Base-by-base conservation (phyloP, 1,284 basidiomycete genomes). In the Thelephora terrestris region DNA sequence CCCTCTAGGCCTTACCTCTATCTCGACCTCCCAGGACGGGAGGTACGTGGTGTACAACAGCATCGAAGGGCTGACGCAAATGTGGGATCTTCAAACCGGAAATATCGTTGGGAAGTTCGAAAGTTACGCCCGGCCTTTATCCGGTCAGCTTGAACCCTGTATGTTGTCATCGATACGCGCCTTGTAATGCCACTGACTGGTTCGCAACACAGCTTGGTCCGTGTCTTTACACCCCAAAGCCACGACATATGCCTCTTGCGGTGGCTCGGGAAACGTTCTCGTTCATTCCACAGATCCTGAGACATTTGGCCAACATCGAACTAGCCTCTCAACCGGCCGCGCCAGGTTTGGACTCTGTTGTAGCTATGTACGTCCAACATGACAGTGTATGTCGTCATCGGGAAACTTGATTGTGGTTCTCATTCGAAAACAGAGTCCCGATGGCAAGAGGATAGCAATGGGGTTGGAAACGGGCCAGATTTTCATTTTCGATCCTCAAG, bases 291-390 rank as follows among this genome's bases (percentile, higher is more conserved):
- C 80, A 2, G 70, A 72, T 47, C 61, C 71, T 1, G 70, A 70
- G 7, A 71, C 74, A 39, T 85, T 92, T 59, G 85, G 85, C 34
- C 67, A 76, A 56, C 71, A 70, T 24, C 63, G 78, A 23, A 61
- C 74, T 9, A 71, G 71, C 29, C 65, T 91, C 10, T 67, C 81
- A 17, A 80, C 78, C 32, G 86, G 85, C 7, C 76, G 85, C 58
- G 79, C 71, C 53, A 91, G 85, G 62, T 91, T 89, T 59, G 89
- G 89, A 36, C 85, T 93, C 80, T 75, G 71, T 47, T 79, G 86
- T 57, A 70, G 75, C 60, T 78, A 90, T 70, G 91, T 91, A 63
- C 57, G 85, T 76, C 48, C 35, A 42, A 35, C 42, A 50, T 43
- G 50, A 47, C 45, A 36, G 49, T 49, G 46, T 49, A 44, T 27